Conservation (phyloP, 2,329 filamentous ascomycete genomes). For the Cladophialophora psammophila region DNA sequence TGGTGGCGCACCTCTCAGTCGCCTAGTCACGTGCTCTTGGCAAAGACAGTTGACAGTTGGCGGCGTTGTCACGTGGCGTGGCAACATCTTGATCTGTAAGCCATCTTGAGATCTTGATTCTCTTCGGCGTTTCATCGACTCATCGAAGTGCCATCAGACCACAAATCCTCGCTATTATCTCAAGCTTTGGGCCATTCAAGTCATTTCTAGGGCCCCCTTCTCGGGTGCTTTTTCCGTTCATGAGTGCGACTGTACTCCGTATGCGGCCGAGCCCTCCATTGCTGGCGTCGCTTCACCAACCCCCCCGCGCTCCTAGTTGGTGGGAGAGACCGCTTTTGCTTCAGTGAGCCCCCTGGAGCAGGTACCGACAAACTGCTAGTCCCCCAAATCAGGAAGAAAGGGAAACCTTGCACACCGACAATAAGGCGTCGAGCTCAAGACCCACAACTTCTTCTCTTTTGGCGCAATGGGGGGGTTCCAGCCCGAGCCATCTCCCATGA, state of each 20-base stretch:
- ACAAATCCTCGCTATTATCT: conserved; percentile 19
- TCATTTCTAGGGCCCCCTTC: not conserved
- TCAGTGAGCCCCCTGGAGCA: not conserved
- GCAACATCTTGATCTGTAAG: conserved; percentile 13
- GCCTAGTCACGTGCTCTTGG: not conserved
- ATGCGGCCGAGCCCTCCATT: not conserved
- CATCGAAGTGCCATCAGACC: conserved; percentile 15
- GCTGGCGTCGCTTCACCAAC: conserved; percentile 13
- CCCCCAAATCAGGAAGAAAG: not conserved
- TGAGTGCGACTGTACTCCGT: not conserved
- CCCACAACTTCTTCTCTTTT: conserved; percentile 17
- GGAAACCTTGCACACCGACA: not conserved
- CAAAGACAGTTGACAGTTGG: not conserved
- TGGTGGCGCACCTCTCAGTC: not conserved
- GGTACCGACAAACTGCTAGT: conserved; percentile 11
- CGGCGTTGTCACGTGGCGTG: not conserved
- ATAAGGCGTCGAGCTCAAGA: conserved; percentile 4
- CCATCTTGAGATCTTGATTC: conserved; percentile 21
- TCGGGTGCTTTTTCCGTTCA: conserved; percentile 19
- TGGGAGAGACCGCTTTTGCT: conserved; percentile 12
- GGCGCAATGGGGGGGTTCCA: conserved; percentile 32
- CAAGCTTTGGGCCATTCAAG: not conserved
- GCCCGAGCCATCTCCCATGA: conserved; percentile 27
- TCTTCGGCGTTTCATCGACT: conserved; percentile 13
- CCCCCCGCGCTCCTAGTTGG: conserved; percentile 22